Conservation (phyloP, 164 flowering plant genomes). For the Hamamelis virginiana region DNA sequence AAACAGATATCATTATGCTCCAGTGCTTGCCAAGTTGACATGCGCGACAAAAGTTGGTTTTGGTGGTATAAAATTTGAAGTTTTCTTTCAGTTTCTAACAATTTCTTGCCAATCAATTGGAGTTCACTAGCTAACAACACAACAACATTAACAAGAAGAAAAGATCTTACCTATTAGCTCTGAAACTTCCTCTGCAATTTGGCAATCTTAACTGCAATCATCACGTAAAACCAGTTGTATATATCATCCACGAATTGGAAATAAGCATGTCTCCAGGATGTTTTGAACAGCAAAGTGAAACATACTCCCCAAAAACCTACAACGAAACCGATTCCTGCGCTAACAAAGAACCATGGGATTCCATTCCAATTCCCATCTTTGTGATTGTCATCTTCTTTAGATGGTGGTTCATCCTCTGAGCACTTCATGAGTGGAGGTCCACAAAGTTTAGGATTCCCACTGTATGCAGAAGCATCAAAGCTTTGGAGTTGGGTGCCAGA, state of each 20-base stretch:
- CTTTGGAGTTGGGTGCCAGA: constrained; percentile 8
- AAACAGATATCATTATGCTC: too few relatives aligned
- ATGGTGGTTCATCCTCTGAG: neutral
- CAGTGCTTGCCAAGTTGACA: too few relatives aligned
- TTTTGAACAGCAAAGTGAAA: neutral
- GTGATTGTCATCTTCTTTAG: neutral
- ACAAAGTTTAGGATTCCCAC: constrained; percentile 8
- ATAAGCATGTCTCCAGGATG: neutral
- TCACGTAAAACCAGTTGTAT: neutral
- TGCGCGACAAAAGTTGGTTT: too few relatives aligned
- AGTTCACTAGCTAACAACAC: too few relatives aligned
- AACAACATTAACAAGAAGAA: too few relatives aligned
- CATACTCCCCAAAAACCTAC: constrained; percentile 7
- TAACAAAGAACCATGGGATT: neutral
- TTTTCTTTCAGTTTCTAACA: too few relatives aligned
- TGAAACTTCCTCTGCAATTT: too few relatives aligned
- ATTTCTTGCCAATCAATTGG: too few relatives aligned
- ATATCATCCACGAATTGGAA: neutral
- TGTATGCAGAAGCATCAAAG: constrained; percentile 6
- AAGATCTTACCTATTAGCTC: too few relatives aligned
- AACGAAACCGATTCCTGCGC: neutral
- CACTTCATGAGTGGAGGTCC: constrained; percentile 5
- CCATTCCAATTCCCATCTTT: neutral
- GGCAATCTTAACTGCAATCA: too few relatives aligned
- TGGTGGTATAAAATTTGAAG: too few relatives aligned